These are phyloP conservation scores for Cystofilobasidium ferigula DNA, from an alignment of 768 basidiomycete species.

Conservation along the genomic window DNA sequence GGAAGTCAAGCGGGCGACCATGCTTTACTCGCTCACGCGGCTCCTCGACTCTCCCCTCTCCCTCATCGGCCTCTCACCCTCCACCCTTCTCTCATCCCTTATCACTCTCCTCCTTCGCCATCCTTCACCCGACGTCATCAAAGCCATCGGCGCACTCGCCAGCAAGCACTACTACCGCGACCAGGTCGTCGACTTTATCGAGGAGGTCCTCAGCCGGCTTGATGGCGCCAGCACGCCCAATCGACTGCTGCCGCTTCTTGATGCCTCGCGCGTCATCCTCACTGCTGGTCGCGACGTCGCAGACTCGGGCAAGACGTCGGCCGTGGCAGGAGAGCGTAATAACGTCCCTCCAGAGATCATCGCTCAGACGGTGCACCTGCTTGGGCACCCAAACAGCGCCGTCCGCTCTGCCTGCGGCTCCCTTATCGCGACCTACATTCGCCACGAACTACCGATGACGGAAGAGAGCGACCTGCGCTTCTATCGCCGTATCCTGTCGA, in stretches of 20 bases:
- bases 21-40: constrained; percentile 67
- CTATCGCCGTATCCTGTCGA: background rate
- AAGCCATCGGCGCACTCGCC: constrained; percentile 70
- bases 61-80: constrained; percentile 78
- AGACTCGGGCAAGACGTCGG: background rate
- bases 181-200: constrained; percentile 83
- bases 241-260: background rate
- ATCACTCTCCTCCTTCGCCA: constrained; percentile 62
- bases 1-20: constrained; percentile 44
- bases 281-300: background rate
- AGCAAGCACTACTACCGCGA: constrained; percentile 80
- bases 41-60: constrained; percentile 70
- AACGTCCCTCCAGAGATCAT: background rate
- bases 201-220: constrained; percentile 67
- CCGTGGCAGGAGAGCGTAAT: background rate
- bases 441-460: background rate
- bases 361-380: background rate
- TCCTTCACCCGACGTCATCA: constrained; percentile 55
- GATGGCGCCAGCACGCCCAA: constrained; percentile 37
- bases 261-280: background rate
- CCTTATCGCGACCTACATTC: background rate
- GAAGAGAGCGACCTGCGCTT: background rate
- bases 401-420: background rate
- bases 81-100: constrained; percentile 72
- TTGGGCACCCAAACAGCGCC: background rate